Percentiles rank a stretch among this genome's conserved stretches.
phyloP scores from a whole-genome alignment of 257 asterid genomes.

The Scutellaria galericulata region DNA sequence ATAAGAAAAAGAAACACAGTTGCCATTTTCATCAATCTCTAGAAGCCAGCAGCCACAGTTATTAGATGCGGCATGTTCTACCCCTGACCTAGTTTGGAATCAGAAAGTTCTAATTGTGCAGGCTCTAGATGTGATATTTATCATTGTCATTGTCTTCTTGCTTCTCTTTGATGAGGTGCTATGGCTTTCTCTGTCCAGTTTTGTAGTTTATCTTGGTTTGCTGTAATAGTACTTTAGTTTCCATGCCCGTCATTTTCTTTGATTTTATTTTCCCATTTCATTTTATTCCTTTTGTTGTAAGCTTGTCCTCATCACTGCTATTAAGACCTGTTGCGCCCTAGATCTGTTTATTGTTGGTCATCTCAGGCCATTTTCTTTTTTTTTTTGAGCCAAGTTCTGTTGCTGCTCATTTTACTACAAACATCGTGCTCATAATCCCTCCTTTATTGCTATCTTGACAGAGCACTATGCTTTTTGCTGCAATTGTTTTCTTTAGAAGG shows the following conservation, averaged over 20 bases:
- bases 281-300: not conserved
- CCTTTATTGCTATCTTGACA: not conserved
- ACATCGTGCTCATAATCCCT: not conserved
- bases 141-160: not conserved
- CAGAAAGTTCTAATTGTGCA: not conserved
- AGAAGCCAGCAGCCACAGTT: not conserved
- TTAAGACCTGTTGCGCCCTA: not conserved
- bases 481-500: not conserved
- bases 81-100: not conserved
- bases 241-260: not conserved
- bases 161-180: not conserved
- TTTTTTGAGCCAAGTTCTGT: not conserved
- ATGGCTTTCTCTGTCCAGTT: not conserved
- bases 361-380: not conserved
- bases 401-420: not conserved
- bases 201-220: not conserved
- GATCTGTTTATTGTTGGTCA: conserved; percentile 5
- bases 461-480: not conserved
- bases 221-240: not conserved
- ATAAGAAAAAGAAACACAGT: too few relatives aligned
- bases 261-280: not conserved
- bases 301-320: not conserved
- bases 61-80: not conserved
- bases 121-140: not conserved
- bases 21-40: not conserved